phyloP scores from a whole-genome alignment of 495 filamentous ascomycete species.

The Tetracladium marchalianum region DNA sequence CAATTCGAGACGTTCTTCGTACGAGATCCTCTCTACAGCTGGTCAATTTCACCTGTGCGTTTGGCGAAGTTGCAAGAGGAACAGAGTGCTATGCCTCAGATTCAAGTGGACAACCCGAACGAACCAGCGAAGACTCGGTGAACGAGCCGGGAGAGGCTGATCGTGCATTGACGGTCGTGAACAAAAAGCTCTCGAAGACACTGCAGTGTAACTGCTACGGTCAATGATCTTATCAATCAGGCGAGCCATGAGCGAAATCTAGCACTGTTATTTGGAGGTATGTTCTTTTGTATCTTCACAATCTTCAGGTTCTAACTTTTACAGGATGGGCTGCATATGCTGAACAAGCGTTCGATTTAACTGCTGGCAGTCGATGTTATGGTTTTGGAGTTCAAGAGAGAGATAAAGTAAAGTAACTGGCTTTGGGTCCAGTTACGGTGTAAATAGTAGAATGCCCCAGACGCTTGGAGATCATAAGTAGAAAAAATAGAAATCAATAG shows the following conservation, averaged over 20 bases:
- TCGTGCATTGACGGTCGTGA: conserved; percentile 80
- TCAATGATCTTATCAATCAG: conserved; percentile 94
- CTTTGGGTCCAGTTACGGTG: too few species aligned
- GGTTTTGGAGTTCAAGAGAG: too few species aligned
- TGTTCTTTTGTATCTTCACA: conserved; percentile 19
- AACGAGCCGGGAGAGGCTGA: conserved; percentile 89
- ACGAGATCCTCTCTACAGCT: conserved; percentile 92
- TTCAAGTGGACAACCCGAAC: conserved; percentile 22
- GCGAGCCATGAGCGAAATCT: conserved; percentile 88
- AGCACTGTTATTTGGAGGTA: conserved; percentile 85
- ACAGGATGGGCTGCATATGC: conserved; percentile 61
- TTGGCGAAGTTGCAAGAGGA: conserved; percentile 53
- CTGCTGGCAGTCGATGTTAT: too few species aligned
- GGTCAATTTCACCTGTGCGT: conserved; percentile 85
- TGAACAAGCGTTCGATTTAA: conserved; percentile 13
- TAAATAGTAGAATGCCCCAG: too few species aligned
- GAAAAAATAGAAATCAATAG: too few species aligned
- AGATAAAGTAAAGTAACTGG: too few species aligned
- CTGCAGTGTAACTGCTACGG: conserved; percentile 88
- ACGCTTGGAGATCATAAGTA: too few species aligned
- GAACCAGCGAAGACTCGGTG: conserved; percentile 26
- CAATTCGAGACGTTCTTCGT: conserved; percentile 90
- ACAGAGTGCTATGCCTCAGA: conserved; percentile 30
- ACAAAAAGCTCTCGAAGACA: conserved; percentile 88
- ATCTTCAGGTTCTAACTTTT: conserved; percentile 12